Percentiles rank a stretch among this genome's conserved stretches.
These are phyloP conservation scores for Eucalyptus melliodora DNA, from an alignment of 345 rosid species.

Conservation along the genomic window DNA sequence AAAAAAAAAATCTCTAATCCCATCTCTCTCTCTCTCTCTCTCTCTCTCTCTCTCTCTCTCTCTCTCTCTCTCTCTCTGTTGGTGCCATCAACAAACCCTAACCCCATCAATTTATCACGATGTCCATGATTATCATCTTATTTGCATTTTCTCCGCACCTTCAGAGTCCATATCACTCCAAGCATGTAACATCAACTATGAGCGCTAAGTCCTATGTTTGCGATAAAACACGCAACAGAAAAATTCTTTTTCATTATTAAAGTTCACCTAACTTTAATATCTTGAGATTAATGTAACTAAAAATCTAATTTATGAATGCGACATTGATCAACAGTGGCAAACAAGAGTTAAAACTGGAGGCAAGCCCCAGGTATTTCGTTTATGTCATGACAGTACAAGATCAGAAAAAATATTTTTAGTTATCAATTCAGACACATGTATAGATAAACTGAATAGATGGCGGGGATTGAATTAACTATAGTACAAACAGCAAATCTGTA, in stretches of 20 bases:
- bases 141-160: slow-evolving; percentile 17
- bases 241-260: not conserved
- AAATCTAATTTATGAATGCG: not conserved
- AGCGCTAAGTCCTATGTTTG: not conserved
- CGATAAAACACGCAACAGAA: not conserved
- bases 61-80: no score
- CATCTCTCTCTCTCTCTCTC: no score
- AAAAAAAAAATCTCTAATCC: not conserved
- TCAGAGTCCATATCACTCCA: not conserved
- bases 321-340: not conserved
- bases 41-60: not conserved
- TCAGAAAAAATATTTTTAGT: not conserved
- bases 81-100: not conserved
- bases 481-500: not conserved
- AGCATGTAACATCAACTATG: slow-evolving; percentile 3
- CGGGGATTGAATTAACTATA: not conserved
- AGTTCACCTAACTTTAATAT: not conserved
- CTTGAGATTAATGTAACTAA: not conserved
- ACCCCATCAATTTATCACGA: not conserved
- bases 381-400: not conserved
- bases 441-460: not conserved
- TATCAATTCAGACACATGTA: not conserved
- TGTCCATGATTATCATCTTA: not conserved
- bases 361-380: not conserved
- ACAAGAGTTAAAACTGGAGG: not conserved